A percentile compares a stretch with the other conserved stretches of the same genome.
phyloP scores from a whole-genome alignment of 2,329 filamentous ascomycete genomes.

The Sporothrix luriei region DNA sequence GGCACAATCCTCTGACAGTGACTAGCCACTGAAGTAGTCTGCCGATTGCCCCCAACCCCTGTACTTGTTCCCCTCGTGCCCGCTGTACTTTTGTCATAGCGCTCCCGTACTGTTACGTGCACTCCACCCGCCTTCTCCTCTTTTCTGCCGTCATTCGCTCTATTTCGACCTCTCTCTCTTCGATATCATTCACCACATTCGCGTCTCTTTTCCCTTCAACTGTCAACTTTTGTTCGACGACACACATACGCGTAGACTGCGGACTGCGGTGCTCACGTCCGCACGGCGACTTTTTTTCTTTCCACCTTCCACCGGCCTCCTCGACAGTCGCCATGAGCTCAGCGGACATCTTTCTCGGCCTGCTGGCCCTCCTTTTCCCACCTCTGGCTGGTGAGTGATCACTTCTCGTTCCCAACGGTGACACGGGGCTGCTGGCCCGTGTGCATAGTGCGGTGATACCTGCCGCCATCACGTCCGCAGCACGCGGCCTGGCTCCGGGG shows the following conservation, averaged over 20 bases:
- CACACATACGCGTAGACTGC: background rate
- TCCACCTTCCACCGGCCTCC: background rate
- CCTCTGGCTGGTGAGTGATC: slow-evolving; percentile 61
- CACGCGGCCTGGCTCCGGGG: background rate
- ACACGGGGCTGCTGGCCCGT: background rate
- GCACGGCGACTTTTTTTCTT: background rate
- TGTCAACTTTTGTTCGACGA: background rate
- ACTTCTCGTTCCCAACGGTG: background rate
- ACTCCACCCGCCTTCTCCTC: slow-evolving; percentile 13
- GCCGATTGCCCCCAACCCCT: background rate
- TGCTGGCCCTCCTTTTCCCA: slow-evolving; percentile 67
- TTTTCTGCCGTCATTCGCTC: slow-evolving; percentile 21
- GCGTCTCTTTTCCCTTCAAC: background rate
- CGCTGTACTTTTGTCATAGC: slow-evolving; percentile 12
- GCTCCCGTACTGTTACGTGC: background rate
- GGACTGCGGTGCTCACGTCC: background rate
- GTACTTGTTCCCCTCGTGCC: background rate
- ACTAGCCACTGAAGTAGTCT: background rate
- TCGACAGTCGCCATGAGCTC: slow-evolving; percentile 51
- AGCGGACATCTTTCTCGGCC: slow-evolving; percentile 63
- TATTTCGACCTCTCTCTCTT: background rate
- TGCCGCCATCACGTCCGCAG: background rate
- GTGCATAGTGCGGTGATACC: background rate
- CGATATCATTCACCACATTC: background rate
- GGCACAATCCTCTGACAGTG: slow-evolving; percentile 1